Conservation (phyloP, 2,329 filamentous ascomycete species). For the Aspergillus sp. region DNA sequence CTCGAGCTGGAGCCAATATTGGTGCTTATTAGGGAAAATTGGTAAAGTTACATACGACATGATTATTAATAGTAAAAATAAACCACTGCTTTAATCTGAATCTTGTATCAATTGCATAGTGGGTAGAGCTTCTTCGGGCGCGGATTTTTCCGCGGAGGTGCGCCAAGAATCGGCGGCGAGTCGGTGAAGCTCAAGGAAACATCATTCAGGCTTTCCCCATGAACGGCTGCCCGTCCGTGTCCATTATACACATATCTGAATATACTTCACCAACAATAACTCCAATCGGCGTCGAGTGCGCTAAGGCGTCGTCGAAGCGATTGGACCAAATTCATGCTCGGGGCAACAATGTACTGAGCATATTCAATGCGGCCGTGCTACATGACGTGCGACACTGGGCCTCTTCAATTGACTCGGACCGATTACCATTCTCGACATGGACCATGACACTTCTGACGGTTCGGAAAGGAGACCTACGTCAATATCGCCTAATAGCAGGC, state of each 20-base stretch:
- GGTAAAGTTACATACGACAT: neutral
- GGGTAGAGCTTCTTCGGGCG: neutral
- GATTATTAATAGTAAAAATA: neutral
- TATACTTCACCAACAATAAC: neutral
- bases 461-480: slow-evolving; percentile 23
- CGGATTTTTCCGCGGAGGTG: slow-evolving; percentile 1
- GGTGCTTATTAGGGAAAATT: slow-evolving; percentile 37
- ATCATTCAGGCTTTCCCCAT: neutral
- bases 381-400: slow-evolving; percentile 14
- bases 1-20: slow-evolving; percentile 71
- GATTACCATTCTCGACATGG: slow-evolving; percentile 28
- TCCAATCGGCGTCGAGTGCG: neutral
- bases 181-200: neutral
- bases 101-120: no score
- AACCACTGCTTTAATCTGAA: neutral
- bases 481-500: slow-evolving; percentile 14
- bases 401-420: slow-evolving; percentile 3
- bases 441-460: slow-evolving; percentile 25
- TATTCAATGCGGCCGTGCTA: slow-evolving; percentile 4
- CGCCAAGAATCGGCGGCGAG: slow-evolving; percentile 9
- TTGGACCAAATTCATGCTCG: neutral
- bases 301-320: neutral
- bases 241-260: neutral
- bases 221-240: neutral
- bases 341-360: slow-evolving; percentile 12